These are phyloP conservation scores for Pseudomonodictys pantanalensis DNA, from an alignment of 495 filamentous ascomycete genomes.

Conservation along the genomic window DNA sequence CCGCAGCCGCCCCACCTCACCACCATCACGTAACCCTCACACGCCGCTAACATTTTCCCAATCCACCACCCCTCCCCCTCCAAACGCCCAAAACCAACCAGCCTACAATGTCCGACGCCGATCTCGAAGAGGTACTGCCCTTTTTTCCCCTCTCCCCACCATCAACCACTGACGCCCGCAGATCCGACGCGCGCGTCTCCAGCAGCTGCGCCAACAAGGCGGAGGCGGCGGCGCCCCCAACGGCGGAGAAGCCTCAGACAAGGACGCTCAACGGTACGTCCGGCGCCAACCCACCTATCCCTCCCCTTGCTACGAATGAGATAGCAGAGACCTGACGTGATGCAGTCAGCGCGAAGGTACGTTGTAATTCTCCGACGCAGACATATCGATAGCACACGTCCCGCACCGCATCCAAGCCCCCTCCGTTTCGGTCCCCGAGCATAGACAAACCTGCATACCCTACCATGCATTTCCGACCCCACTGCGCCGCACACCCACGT, in stretches of 20 bases:
- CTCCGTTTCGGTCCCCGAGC: background rate
- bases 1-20: too few species aligned
- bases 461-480: background rate
- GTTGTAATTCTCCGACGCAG: background rate
- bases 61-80: too few species aligned
- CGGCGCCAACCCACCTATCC: conserved; percentile 51
- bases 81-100: conserved; percentile 12
- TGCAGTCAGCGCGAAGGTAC: conserved; percentile 67
- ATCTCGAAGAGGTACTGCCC: conserved; percentile 29
- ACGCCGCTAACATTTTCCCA: too few species aligned
- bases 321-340: background rate
- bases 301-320: background rate
- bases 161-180: conserved; percentile 38
- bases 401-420: background rate
- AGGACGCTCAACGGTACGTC: conserved; percentile 67
- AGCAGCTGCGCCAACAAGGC: conserved; percentile 79
- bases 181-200: conserved; percentile 86
- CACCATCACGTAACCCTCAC: too few species aligned
- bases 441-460: background rate
- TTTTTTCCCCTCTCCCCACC: background rate
- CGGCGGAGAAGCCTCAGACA: conserved; percentile 47
- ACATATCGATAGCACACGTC: background rate
- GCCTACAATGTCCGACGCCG: conserved; percentile 31
- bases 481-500: background rate
- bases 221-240: conserved; percentile 29